phyloP scores from a whole-genome alignment of 1,139 yeast species.

The Blastobotrys aristatus region DNA sequence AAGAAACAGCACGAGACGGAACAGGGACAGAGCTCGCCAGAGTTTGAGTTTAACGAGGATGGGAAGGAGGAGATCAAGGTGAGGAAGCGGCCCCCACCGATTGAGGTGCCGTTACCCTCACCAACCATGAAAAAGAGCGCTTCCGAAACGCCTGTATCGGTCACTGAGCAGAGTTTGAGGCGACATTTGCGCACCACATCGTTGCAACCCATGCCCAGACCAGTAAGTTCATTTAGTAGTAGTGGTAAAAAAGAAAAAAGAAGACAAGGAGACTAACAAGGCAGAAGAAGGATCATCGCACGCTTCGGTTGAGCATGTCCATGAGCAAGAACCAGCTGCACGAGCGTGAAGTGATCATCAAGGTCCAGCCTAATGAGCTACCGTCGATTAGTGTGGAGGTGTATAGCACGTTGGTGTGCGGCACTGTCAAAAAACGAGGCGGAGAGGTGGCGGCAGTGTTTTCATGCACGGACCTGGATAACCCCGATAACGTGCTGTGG shows the following conservation, averaged over 20 bases:
- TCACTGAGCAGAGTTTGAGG: background rate
- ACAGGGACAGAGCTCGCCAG: no score
- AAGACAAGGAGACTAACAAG: background rate
- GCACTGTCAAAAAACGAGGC: background rate
- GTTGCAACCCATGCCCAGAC: constrained; percentile 2
- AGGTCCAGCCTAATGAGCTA: constrained; percentile 10
- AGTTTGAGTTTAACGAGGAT: background rate
- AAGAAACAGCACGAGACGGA: background rate
- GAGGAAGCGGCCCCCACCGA: constrained; percentile 4
- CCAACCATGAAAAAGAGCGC: constrained; percentile 4
- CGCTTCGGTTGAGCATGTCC: background rate
- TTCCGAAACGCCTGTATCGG: constrained; percentile 1
- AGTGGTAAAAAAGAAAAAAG: background rate
- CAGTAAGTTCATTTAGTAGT: background rate
- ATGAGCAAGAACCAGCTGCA: constrained; percentile 1
- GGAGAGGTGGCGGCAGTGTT: background rate
- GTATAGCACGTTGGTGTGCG: constrained; percentile 6
- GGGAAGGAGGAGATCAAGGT: background rate
- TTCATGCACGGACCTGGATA: constrained; percentile 42
- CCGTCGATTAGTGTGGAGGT: constrained; percentile 9
- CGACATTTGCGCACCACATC: constrained; percentile 1
- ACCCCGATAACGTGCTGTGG: constrained; percentile 69
- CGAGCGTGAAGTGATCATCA: background rate
- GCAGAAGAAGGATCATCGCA: background rate
- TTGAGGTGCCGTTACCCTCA: background rate